phyloP scores from a whole-genome alignment of 2,329 filamentous ascomycete genomes.

The Cercospora zeina region DNA sequence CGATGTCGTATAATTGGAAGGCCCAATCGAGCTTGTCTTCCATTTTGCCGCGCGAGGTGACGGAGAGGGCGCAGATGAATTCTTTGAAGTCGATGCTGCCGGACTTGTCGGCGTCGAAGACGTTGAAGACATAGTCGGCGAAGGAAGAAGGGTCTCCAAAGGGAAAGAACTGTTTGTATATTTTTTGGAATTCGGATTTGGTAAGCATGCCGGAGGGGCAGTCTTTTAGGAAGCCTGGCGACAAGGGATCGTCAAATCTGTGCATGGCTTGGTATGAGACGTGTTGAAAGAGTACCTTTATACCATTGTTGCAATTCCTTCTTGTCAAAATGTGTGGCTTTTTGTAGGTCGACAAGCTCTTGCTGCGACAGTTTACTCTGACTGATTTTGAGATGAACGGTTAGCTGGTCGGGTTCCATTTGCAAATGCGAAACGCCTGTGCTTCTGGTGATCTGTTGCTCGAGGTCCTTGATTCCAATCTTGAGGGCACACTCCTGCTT shows the following conservation, averaged over 20 bases:
- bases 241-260: neutral
- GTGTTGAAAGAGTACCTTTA: constrained; percentile 65
- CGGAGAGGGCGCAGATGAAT: constrained; percentile 96
- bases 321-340: constrained; percentile 98
- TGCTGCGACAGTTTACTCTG: constrained; percentile 98
- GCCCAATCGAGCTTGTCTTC: constrained; percentile 99
- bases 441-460: constrained; percentile 36
- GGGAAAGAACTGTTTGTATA: constrained; percentile 99
- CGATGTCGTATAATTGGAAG: constrained; percentile 98
- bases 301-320: constrained; percentile 99
- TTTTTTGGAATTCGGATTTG: constrained; percentile 99
- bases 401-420: constrained; percentile 38
- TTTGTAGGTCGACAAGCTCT: constrained; percentile 92
- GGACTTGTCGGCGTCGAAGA: constrained; percentile 96
- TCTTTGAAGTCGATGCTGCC: constrained; percentile 99
- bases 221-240: constrained; percentile 90
- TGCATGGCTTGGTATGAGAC: too few relatives aligned
- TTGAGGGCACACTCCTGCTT: constrained; percentile 39
- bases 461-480: constrained; percentile 38
- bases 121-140: constrained; percentile 98
- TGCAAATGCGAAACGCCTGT: constrained; percentile 35
- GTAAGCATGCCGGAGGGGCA: constrained; percentile 95
- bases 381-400: constrained; percentile 54
- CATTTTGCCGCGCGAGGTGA: constrained; percentile 97
- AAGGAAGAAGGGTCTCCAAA: constrained; percentile 97